Evolutionary conservation across 768 basidiomycete species (phyloP).

Genomic region (Paxillus involutus): DNA sequence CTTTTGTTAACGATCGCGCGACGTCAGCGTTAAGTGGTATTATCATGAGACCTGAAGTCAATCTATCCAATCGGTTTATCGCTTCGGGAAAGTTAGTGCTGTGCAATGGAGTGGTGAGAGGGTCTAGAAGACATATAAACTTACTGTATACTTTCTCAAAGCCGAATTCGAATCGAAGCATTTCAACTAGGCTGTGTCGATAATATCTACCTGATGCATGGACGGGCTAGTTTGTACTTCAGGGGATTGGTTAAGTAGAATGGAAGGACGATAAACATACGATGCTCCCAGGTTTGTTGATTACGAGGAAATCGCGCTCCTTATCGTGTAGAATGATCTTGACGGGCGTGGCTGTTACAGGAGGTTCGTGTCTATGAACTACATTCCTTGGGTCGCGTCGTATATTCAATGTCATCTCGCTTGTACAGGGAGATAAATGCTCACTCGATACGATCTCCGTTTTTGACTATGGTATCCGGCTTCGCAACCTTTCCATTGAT

Average conservation of each 20-base stretch:
- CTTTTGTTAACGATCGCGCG: constrained; percentile 69
- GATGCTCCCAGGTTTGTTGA: constrained; percentile 96
- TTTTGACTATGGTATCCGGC: constrained; percentile 73
- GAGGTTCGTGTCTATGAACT: constrained; percentile 96
- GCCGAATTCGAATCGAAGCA: constrained; percentile 81
- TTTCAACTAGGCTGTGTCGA: constrained; percentile 84
- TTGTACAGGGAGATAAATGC: constrained; percentile 28
- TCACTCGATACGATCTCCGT: constrained; percentile 91
- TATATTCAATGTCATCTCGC: not conserved
- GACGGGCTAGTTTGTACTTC: constrained; percentile 58
- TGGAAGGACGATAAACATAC: constrained; percentile 52
- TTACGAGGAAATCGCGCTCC: constrained; percentile 82
- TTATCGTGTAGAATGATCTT: constrained; percentile 76
- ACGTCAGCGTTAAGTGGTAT: constrained; percentile 71
- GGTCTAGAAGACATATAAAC: constrained; percentile 30
- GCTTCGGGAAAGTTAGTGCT: constrained; percentile 46
- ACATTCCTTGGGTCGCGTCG: constrained; percentile 60
- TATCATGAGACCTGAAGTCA: constrained; percentile 96
- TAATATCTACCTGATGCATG: constrained; percentile 92
- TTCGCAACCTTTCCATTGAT: constrained; percentile 88
- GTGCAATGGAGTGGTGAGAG: not conserved
- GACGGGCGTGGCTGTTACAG: constrained; percentile 82
- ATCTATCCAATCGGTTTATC: constrained; percentile 89
- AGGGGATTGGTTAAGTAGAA: not conserved
- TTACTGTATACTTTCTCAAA: constrained; percentile 80